phyloP scores from a whole-genome alignment of 2,329 filamentous ascomycete genomes.

The Neofusicoccum sp. region DNA sequence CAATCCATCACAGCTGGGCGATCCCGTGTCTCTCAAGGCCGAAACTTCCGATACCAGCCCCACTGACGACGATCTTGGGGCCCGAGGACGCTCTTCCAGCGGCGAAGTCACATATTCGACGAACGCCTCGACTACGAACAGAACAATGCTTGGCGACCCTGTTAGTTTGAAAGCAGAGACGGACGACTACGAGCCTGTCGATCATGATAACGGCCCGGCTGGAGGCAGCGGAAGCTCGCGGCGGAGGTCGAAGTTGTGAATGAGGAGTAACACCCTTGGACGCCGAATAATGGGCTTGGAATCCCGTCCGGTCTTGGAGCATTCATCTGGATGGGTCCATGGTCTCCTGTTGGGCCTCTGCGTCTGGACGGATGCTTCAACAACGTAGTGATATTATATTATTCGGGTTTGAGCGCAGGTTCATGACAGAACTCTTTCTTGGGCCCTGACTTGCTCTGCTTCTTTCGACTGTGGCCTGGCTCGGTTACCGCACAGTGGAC shows the following conservation, averaged over 20 bases:
- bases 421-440: no score
- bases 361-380: no score
- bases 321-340: no score
- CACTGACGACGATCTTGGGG: not conserved
- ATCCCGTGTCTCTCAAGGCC: conserved; percentile 20
- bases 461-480: no score
- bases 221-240: not conserved
- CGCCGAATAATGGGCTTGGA: no score
- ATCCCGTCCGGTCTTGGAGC: no score
- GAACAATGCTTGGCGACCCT: conserved; percentile 22
- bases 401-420: not conserved
- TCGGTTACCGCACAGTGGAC: no score
- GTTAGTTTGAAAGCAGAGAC: conserved; percentile 19
- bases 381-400: no score
- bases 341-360: no score
- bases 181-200: not conserved
- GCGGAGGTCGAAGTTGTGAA: conserved; percentile 13
- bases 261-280: no score
- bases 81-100: not conserved
- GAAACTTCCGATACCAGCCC: conserved; percentile 13
- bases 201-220: conserved; percentile 21
- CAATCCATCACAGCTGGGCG: conserved; percentile 20
- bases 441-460: no score
- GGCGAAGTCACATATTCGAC: not conserved
- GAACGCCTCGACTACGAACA: not conserved